Conservation (phyloP, 2,329 filamentous ascomycete species). For the Scorias spongiosa region DNA sequence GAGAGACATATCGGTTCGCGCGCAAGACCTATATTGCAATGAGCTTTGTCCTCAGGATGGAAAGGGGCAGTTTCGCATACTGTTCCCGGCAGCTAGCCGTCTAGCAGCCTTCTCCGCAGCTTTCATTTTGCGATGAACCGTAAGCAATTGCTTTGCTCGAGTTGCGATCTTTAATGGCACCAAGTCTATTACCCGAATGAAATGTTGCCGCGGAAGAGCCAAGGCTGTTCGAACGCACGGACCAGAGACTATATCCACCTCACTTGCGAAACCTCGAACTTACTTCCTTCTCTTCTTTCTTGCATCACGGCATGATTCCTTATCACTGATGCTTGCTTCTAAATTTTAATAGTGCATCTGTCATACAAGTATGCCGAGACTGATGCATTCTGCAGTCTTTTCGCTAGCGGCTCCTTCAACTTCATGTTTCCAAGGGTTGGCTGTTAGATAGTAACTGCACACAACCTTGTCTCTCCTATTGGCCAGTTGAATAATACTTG, state of each 20-base stretch:
- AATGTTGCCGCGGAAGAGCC: constrained; percentile 6
- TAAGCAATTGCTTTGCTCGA: neutral
- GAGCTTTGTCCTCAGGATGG: neutral
- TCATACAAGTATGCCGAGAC: constrained; percentile 87
- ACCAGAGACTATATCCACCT: constrained; percentile 3
- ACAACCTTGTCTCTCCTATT: constrained; percentile 34
- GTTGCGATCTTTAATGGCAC: constrained; percentile 1
- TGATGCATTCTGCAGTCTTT: constrained; percentile 58
- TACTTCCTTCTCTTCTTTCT: constrained; percentile 25
- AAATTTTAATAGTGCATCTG: constrained; percentile 58
- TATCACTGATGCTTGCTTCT: constrained; percentile 71
- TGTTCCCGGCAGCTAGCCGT: constrained; percentile 26
- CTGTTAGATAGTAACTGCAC: constrained; percentile 95
- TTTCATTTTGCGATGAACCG: constrained; percentile 23
- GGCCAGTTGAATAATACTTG: too few relatives aligned
- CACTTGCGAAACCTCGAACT: constrained; percentile 1
- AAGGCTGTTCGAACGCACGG: neutral
- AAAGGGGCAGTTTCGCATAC: constrained; percentile 12
- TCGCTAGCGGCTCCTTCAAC: constrained; percentile 91
- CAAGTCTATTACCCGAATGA: constrained; percentile 8
- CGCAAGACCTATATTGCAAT: constrained; percentile 15
- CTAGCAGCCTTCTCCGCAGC: constrained; percentile 29
- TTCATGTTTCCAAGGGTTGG: constrained; percentile 45
- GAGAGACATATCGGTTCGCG: constrained; percentile 31
- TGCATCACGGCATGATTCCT: constrained; percentile 54